phyloP scores from a whole-genome alignment of 371 early-diverging fungal genomes.

The Rhizopus delemar region DNA sequence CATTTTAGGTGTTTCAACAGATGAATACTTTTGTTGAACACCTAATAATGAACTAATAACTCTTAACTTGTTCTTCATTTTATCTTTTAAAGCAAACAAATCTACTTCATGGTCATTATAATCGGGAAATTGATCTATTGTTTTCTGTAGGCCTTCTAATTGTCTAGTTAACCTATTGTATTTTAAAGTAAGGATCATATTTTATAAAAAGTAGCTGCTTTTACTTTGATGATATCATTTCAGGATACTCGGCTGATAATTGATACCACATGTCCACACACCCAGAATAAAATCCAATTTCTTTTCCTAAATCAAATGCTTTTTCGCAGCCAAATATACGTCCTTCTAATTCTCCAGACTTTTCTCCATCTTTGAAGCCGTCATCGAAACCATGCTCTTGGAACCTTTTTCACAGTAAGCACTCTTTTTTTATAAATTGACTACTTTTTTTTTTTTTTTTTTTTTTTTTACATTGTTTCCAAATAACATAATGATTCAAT shows the following conservation, averaged over 20 bases:
- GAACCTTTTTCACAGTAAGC: slow-evolving; percentile 50
- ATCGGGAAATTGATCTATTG: slow-evolving; percentile 56
- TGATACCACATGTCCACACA: slow-evolving; percentile 66
- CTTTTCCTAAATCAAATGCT: slow-evolving; percentile 69
- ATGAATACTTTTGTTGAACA: slow-evolving; percentile 46
- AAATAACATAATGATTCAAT: slow-evolving; percentile 61
- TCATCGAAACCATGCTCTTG: slow-evolving; percentile 68
- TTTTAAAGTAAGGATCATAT: background rate
- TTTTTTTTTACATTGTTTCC: slow-evolving; percentile 59
- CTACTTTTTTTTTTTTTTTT: slow-evolving; percentile 29
- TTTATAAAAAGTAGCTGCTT: background rate
- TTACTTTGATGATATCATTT: slow-evolving; percentile 51
- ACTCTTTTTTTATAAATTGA: background rate
- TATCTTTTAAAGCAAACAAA: slow-evolving; percentile 55
- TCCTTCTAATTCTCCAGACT: slow-evolving; percentile 69
- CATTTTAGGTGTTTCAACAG: slow-evolving; percentile 32
- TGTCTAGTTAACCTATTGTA: slow-evolving; percentile 45
- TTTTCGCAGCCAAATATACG: slow-evolving; percentile 73
- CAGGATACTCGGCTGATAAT: slow-evolving; percentile 37
- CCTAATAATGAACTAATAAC: slow-evolving; percentile 59
- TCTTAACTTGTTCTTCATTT: slow-evolving; percentile 63
- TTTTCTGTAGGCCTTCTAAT: slow-evolving; percentile 47
- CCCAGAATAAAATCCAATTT: slow-evolving; percentile 75
- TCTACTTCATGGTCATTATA: slow-evolving; percentile 61
- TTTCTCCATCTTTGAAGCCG: slow-evolving; percentile 65